Conservation (phyloP, 106 monocot species). For the Chionographis japonica region DNA sequence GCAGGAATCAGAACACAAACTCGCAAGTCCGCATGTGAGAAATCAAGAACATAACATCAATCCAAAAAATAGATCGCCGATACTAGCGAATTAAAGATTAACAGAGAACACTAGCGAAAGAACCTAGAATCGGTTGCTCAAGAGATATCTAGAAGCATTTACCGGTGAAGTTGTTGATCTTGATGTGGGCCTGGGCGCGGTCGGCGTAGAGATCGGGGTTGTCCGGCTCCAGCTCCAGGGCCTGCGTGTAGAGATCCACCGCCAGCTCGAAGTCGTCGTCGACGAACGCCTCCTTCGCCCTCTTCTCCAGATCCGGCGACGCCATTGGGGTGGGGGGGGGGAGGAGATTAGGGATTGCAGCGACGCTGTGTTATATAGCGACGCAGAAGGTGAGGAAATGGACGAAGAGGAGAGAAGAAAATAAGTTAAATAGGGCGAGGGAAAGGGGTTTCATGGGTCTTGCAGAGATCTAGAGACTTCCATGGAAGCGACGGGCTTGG, state of each 20-base stretch:
- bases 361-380: no score
- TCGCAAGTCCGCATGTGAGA: no score
- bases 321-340: slow-evolving; percentile 27
- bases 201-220: slow-evolving; percentile 81
- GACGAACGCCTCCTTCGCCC: slow-evolving; percentile 88
- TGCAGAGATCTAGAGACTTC: no score
- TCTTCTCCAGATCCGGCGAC: slow-evolving; percentile 53
- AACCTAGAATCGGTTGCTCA: neutral
- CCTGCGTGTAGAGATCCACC: slow-evolving; percentile 77
- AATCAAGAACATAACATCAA: no score
- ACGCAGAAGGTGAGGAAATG: no score
- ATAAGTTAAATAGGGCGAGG: no score
- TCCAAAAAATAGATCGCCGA: no score
- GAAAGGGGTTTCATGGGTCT: no score
- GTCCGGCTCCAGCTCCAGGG: slow-evolving; percentile 61
- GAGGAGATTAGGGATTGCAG: neutral
- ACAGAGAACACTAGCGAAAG: neutral
- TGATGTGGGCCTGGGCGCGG: slow-evolving; percentile 93
- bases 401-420: no score
- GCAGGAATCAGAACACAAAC: no score
- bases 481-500: no score
- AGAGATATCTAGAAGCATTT: neutral
- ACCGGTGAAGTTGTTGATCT: slow-evolving; percentile 76
- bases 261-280: slow-evolving; percentile 94
- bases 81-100: neutral